Conservation (phyloP, 345 rosid genomes). For the Citrus sp. region DNA sequence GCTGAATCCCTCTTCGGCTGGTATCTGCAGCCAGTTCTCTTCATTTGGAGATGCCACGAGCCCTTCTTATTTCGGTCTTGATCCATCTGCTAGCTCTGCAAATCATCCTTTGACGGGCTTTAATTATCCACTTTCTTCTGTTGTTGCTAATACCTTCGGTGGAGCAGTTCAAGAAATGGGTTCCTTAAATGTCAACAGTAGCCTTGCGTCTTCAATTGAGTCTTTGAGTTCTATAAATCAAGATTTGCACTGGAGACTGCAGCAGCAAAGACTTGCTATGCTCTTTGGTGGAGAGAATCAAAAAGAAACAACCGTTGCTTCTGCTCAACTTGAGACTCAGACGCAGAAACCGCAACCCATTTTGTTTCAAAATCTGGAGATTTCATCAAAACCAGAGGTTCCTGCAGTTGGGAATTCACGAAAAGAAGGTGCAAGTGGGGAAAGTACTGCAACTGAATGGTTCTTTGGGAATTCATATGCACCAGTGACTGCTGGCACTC, state of each 20-base stretch:
- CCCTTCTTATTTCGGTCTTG: constrained; percentile 36
- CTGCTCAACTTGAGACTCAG: constrained; percentile 33
- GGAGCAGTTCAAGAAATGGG: constrained; percentile 47
- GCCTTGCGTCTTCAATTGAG: constrained; percentile 78
- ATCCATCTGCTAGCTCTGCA: constrained; percentile 39
- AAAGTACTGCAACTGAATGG: constrained; percentile 52
- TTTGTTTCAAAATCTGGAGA: constrained; percentile 61
- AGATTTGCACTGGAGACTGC: constrained; percentile 91
- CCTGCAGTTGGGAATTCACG: constrained; percentile 26
- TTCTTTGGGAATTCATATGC: constrained; percentile 59
- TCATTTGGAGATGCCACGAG: constrained; percentile 36
- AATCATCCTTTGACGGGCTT: constrained; percentile 48
- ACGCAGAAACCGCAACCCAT: constrained; percentile 54
- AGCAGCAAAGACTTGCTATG: constrained; percentile 78
- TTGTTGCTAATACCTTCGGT: constrained; percentile 19
- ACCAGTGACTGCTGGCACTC: constrained; percentile 33
- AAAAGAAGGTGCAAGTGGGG: constrained; percentile 29
- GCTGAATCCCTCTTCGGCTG: constrained; percentile 33
- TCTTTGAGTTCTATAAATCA: constrained; percentile 87
- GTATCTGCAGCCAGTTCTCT: constrained; percentile 40
- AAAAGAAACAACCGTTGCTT: constrained; percentile 25
- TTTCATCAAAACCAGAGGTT: constrained; percentile 25
- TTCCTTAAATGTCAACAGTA: constrained; percentile 53
- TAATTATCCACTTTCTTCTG: constrained; percentile 35
- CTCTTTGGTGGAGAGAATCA: constrained; percentile 48